Evolutionary conservation across 805 yeast species (phyloP).

Genomic region (fission yeast (Schizosaccharomyces pombe)): DNA sequence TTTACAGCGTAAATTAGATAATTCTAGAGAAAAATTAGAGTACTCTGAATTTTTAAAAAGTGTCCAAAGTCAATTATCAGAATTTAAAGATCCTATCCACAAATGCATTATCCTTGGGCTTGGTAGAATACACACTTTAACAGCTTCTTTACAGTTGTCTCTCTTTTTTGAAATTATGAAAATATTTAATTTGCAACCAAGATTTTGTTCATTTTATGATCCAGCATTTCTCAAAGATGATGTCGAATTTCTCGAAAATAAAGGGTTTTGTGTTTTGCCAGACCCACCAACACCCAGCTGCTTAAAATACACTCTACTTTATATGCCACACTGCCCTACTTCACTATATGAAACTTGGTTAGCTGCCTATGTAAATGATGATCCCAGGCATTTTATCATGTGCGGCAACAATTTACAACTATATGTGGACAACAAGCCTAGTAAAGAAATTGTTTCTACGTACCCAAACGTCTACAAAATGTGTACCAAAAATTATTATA

Average conservation of each 20-base stretch:
- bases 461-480: not conserved
- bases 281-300: not conserved
- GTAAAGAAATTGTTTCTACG: not conserved
- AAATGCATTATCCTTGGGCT: not conserved
- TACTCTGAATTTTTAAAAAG: not conserved
- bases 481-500: not conserved
- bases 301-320: not conserved
- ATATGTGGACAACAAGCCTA: not conserved
- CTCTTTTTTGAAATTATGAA: not conserved
- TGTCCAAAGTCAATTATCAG: not conserved
- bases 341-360: not conserved
- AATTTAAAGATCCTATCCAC: not conserved
- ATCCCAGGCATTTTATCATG: not conserved
- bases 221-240: not conserved
- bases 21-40: not conserved
- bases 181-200: not conserved
- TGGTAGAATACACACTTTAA: not conserved
- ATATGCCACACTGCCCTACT: conserved; percentile 2
- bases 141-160: not conserved
- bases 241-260: not conserved
- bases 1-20: not conserved
- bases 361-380: not conserved
- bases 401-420: not conserved
- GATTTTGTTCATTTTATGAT: not conserved
- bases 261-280: not conserved